Evolutionary conservation across 1,139 yeast species (phyloP).

Genomic region (Yamadazyma pseudoaaseri): DNA sequence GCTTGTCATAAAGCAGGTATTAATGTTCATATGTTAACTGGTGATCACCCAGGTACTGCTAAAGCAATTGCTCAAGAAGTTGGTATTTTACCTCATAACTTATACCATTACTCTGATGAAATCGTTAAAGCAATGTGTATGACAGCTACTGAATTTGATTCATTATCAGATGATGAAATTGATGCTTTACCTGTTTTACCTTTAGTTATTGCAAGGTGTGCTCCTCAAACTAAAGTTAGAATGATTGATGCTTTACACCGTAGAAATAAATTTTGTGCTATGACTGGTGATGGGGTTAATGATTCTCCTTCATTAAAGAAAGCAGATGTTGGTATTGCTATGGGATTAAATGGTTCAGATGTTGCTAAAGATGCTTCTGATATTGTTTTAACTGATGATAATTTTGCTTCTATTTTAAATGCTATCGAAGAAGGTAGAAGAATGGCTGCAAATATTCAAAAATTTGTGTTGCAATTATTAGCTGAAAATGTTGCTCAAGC

Average conservation of each 20-base stretch:
- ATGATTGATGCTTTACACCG: slow-evolving; percentile 83
- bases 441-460: slow-evolving; percentile 78
- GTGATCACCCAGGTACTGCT: slow-evolving; percentile 85
- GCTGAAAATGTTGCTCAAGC: slow-evolving; percentile 84
- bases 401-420: slow-evolving; percentile 72
- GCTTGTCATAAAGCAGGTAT: slow-evolving; percentile 75
- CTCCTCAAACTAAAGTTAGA: slow-evolving; percentile 82
- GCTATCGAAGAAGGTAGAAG: slow-evolving; percentile 84
- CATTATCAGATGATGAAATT: slow-evolving; percentile 58
- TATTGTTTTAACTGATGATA: slow-evolving; percentile 72
- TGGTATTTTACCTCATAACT: slow-evolving; percentile 73
- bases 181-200: slow-evolving; percentile 72
- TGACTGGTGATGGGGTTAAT: slow-evolving; percentile 89
- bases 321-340: slow-evolving; percentile 86
- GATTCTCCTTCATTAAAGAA: slow-evolving; percentile 80
- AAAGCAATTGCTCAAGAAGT: slow-evolving; percentile 82
- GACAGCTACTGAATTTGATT: slow-evolving; percentile 75
- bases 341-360: slow-evolving; percentile 81
- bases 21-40: slow-evolving; percentile 82
- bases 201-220: slow-evolving; percentile 79
- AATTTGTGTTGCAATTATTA: slow-evolving; percentile 75
- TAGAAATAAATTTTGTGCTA: slow-evolving; percentile 67
- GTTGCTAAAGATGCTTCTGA: slow-evolving; percentile 83
- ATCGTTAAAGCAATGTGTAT: slow-evolving; percentile 68
- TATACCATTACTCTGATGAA: slow-evolving; percentile 60